A percentile compares a stretch with the other conserved stretches of the same genome.
Evolutionary conservation across 1,139 yeast genomes (phyloP).

Genomic region (Suhomyces wounanorum): DNA sequence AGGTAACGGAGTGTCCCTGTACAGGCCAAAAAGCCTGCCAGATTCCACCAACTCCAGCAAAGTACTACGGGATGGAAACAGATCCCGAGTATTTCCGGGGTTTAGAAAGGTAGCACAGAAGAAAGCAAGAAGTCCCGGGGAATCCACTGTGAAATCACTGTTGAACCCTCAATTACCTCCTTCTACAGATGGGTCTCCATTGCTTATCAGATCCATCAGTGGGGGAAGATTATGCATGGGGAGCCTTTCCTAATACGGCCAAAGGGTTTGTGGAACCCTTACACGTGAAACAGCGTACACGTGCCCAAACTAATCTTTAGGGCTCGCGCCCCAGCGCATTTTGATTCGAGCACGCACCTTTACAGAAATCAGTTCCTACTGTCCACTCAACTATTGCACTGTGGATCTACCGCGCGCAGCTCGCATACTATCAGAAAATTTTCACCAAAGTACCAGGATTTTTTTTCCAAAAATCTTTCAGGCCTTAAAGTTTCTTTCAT

Average conservation of each 20-base stretch:
- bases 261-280: not conserved
- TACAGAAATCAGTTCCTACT: not conserved
- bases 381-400: slow-evolving; percentile 10
- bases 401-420: slow-evolving; percentile 10
- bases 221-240: not conserved
- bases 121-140: too few species aligned
- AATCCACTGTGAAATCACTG: too few species aligned
- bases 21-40: too few species aligned
- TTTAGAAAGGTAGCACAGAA: too few species aligned
- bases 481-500: slow-evolving; percentile 13
- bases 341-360: slow-evolving; percentile 1
- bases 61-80: too few species aligned
- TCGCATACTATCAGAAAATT: slow-evolving; percentile 11
- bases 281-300: not conserved
- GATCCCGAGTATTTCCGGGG: too few species aligned
- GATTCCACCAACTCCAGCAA: too few species aligned
- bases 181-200: too few species aligned
- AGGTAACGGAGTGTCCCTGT: too few species aligned
- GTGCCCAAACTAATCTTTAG: not conserved
- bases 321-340: slow-evolving; percentile 8
- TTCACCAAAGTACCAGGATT: slow-evolving; percentile 14
- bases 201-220: not conserved
- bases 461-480: slow-evolving; percentile 16
- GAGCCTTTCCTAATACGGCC: too few species aligned
- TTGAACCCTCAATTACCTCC: too few species aligned